These are phyloP conservation scores for Fusarium sacchari DNA, from an alignment of 2,329 filamentous ascomycete genomes.

Conservation along the genomic window DNA sequence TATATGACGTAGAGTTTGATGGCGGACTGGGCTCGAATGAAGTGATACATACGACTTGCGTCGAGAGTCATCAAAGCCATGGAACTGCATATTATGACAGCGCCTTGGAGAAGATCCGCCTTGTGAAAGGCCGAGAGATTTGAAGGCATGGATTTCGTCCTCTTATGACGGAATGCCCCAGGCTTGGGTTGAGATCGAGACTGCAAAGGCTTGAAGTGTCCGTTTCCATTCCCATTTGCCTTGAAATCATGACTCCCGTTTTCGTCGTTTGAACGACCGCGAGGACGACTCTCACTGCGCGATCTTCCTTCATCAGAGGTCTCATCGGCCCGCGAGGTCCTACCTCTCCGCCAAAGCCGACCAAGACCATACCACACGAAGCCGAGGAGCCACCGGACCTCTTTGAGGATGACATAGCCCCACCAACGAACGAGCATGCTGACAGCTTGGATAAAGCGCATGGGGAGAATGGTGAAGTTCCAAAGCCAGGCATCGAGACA, in stretches of 20 bases:
- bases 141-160: constrained; percentile 87
- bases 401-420: constrained; percentile 75
- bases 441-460: constrained; percentile 85
- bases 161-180: constrained; percentile 68
- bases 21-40: constrained; percentile 92
- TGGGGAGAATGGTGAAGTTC: constrained; percentile 92
- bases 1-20: constrained; percentile 99
- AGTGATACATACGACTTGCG: constrained; percentile 97
- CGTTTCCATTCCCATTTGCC: constrained; percentile 13
- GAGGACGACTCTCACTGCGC: constrained; percentile 44
- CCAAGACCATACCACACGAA: constrained; percentile 86
- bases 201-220: constrained; percentile 26
- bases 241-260: constrained; percentile 13
- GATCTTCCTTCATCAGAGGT: constrained; percentile 52
- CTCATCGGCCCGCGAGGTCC: constrained; percentile 54
- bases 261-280: constrained; percentile 30
- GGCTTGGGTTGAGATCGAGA: constrained; percentile 43
- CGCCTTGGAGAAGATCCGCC: constrained; percentile 90
- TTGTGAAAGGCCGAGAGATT: constrained; percentile 89
- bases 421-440: constrained; percentile 83
- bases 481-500: constrained; percentile 97
- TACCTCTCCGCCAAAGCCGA: constrained; percentile 75
- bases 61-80: constrained; percentile 89
- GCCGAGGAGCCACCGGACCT: constrained; percentile 74
- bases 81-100: constrained; percentile 88